A percentile compares a stretch with the other conserved stretches of the same genome.
Evolutionary conservation across 2,329 filamentous ascomycete genomes (phyloP).

Genomic region (Pseudonectria foliicola): DNA sequence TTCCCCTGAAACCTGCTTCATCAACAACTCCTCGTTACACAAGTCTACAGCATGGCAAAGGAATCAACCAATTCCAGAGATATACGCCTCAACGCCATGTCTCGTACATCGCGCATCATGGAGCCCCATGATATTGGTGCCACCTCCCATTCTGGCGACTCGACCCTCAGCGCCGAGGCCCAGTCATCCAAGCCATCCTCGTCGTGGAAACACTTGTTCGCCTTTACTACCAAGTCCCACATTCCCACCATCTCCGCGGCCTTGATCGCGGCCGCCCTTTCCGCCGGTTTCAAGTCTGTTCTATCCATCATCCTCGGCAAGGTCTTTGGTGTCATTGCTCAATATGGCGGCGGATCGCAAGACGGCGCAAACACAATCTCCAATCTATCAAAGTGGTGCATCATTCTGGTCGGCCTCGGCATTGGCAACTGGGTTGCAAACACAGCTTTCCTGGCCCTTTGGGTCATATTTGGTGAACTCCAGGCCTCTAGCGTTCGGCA

Average conservation of each 20-base stretch:
- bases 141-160: too few species aligned
- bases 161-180: neutral
- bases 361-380: constrained; percentile 43
- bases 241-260: constrained; percentile 46
- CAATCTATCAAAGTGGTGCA: constrained; percentile 51
- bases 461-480: constrained; percentile 73
- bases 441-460: constrained; percentile 58
- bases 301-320: constrained; percentile 66
- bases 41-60: too few species aligned
- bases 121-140: too few species aligned
- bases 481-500: constrained; percentile 63
- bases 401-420: constrained; percentile 58
- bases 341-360: constrained; percentile 52
- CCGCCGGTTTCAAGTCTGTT: constrained; percentile 56
- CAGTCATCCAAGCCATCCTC: constrained; percentile 8
- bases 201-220: constrained; percentile 52
- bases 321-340: constrained; percentile 65
- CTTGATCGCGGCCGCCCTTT: constrained; percentile 46
- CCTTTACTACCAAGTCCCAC: constrained; percentile 62
- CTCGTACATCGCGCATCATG: too few species aligned
- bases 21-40: too few species aligned
- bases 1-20: too few species aligned
- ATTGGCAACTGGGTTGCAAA: constrained; percentile 60
- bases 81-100: too few species aligned
- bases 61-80: too few species aligned